Percentiles rank a stretch among this genome's conserved stretches.
Conservation (phyloP, 208 protist genomes). For the Leishmania braziliensis region DNA sequence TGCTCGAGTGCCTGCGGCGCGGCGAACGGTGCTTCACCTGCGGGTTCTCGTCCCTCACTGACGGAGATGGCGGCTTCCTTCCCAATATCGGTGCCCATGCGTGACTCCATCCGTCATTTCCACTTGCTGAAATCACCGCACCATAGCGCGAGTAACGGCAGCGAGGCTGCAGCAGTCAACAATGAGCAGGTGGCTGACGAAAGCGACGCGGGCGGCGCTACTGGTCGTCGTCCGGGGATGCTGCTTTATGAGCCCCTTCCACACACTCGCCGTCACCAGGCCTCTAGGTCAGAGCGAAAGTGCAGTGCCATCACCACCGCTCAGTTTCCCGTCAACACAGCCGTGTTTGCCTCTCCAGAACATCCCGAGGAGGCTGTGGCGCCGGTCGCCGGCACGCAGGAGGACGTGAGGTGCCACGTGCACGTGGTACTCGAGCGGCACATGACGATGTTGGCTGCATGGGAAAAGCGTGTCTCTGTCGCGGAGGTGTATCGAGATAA, state of each 20-base stretch:
- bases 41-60: not conserved
- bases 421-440: constrained; percentile 30
- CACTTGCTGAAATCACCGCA: constrained; percentile 1
- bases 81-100: not conserved
- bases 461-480: constrained; percentile 33
- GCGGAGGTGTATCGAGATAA: constrained; percentile 44
- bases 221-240: not conserved
- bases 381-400: constrained; percentile 15
- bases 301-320: not conserved
- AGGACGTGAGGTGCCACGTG: constrained; percentile 38
- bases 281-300: constrained; percentile 6
- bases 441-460: constrained; percentile 25
- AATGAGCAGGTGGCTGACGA: not conserved
- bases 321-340: constrained; percentile 9
- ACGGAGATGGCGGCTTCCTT: not conserved
- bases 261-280: constrained; percentile 15
- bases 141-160: constrained; percentile 1
- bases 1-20: not conserved
- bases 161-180: not conserved
- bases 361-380: not conserved
- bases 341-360: constrained; percentile 9
- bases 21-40: not conserved
- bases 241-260: constrained; percentile 1
- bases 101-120: constrained; percentile 17
- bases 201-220: not conserved